A percentile compares a stretch with the other conserved stretches of the same genome.
phyloP scores from a whole-genome alignment of 169 alveolate genomes.

The Babesia caballi region DNA sequence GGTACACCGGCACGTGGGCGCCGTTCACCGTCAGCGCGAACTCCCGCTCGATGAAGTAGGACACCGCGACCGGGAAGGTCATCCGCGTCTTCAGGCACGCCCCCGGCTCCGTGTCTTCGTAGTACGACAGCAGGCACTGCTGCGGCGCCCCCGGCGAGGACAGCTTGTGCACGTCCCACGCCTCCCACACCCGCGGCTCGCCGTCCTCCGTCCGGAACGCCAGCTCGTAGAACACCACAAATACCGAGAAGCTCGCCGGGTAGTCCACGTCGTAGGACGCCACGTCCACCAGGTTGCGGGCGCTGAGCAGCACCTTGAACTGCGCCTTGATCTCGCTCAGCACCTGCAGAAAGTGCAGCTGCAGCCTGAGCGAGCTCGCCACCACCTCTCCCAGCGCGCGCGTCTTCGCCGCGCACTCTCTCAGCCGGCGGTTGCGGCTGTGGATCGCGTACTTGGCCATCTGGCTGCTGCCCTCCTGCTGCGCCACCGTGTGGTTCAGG shows the following conservation, averaged over 20 bases:
- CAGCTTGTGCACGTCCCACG: conserved; percentile 48
- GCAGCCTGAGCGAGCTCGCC: conserved; percentile 19
- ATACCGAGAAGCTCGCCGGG: conserved; percentile 55
- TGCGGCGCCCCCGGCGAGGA: conserved; percentile 46
- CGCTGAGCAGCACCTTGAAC: conserved; percentile 52
- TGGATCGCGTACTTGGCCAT: conserved; percentile 46
- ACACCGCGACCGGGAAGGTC: conserved; percentile 48
- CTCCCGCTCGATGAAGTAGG: conserved; percentile 42
- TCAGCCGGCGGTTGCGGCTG: conserved; percentile 41
- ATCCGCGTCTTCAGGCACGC: conserved; percentile 25
- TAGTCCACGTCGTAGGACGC: conserved; percentile 61
- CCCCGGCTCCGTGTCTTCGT: conserved; percentile 13
- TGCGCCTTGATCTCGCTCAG: conserved; percentile 40
- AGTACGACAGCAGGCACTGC: conserved; percentile 49
- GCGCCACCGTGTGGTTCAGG: conserved; percentile 44
- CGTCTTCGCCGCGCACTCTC: conserved; percentile 35
- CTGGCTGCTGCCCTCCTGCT: conserved; percentile 18
- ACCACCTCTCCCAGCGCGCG: conserved; percentile 2
- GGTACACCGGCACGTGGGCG: conserved; percentile 41
- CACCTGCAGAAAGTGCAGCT: conserved; percentile 34
- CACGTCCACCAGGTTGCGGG: conserved; percentile 57
- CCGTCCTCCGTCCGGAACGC: background rate
- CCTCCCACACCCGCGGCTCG: conserved; percentile 42
- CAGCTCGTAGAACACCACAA: conserved; percentile 54
- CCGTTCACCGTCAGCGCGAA: conserved; percentile 41